Conservation (phyloP, 2,329 filamentous ascomycete genomes). For the Elsinoe batatas region DNA sequence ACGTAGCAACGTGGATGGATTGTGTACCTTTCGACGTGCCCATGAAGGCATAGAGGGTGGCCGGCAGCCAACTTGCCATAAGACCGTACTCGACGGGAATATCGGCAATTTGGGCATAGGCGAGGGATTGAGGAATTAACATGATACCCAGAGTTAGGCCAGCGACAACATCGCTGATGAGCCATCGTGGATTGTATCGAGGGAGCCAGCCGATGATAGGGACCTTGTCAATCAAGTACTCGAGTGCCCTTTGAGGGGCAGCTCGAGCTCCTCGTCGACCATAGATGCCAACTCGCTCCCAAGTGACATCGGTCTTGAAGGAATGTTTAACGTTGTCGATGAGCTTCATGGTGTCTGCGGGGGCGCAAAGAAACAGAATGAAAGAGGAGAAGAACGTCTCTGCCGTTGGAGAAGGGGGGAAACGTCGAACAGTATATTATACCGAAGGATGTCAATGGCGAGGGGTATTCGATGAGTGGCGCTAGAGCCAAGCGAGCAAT, state of each 20-base stretch:
- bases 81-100: conserved; percentile 53
- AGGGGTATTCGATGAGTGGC: conserved; percentile 1
- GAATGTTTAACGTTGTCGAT: conserved; percentile 10
- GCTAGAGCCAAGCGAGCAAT: not conserved
- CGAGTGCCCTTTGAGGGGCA: conserved; percentile 43
- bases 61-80: conserved; percentile 51
- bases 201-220: conserved; percentile 56
- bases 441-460: not conserved
- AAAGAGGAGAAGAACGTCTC: not conserved
- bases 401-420: not conserved
- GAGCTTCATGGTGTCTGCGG: conserved; percentile 2
- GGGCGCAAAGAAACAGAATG: not conserved
- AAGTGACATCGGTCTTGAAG: conserved; percentile 20
- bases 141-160: conserved; percentile 52
- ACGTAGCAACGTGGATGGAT: not conserved
- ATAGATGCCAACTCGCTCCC: conserved; percentile 23
- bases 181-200: conserved; percentile 50
- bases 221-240: conserved; percentile 51
- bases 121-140: conserved; percentile 52
- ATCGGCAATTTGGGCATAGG: conserved; percentile 52
- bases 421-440: not conserved
- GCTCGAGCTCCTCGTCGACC: conserved; percentile 27
- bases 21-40: conserved; percentile 50
- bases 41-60: conserved; percentile 49
- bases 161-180: conserved; percentile 52